Base-by-base conservation (phyloP, 495 filamentous ascomycete genomes). In the Neurospora sp. region DNA sequence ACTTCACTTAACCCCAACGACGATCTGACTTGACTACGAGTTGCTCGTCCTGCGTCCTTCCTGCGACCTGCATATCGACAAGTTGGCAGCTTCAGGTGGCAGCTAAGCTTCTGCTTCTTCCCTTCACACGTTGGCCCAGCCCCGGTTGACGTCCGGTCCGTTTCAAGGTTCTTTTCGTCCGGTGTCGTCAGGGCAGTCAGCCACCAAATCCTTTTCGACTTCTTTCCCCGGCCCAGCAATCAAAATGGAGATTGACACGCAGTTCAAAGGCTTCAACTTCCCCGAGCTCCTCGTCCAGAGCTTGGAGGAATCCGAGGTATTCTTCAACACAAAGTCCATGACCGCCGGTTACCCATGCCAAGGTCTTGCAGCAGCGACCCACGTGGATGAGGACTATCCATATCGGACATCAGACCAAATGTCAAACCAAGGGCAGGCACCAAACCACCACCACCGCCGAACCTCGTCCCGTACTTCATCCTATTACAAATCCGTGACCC, bases 281-380 rank as follows among this genome's bases (percentile, higher is more conserved):
- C 80, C 84, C 27, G 85, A 86, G 75, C 74, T 85, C 70, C 78
- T 86, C 18, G 83, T 78, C 14, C 75, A 77, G 68, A 82, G 85
- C 69, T 79, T 85, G 59, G 80, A 83, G 73, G 53, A 71, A 11
- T 85, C 84, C 41, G 72, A 76, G 59, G 74, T 76, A 14, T 74
- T 81, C 68, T 85, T 84, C 71, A 78, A 73, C n/a, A 78, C 80
- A 11, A 83, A 75, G 73, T 80, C 77, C 53, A 79, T 85, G 77
- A 83, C 84, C 11, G 81, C 83, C 27, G 83, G 83, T 14, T 73
- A 77, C 14, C 85, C 83, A 1, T 76, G 74, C 22, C 77, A 74
- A 14, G 72, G 71, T 7, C 74, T 83, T 61, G 79, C 76, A 5
- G 75, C 77, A 22, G 72, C 81, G 14, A 71, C 53, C 53, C 14